These are phyloP conservation scores for Penicillium flavigenum DNA, from an alignment of 495 filamentous ascomycete species.

Conservation along the genomic window DNA sequence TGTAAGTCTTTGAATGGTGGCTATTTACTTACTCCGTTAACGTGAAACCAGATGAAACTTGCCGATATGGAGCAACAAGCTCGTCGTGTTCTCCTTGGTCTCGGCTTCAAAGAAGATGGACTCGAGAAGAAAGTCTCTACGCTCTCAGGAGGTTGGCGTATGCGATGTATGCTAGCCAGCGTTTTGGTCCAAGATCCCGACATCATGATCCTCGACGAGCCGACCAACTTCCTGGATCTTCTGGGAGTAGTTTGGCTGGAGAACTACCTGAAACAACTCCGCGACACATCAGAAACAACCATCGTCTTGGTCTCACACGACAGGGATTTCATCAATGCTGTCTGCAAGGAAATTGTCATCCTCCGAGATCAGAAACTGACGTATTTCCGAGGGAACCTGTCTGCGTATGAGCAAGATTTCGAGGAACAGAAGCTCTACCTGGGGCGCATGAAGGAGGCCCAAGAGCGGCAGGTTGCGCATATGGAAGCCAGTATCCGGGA, in stretches of 20 bases:
- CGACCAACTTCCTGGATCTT: slow-evolving; percentile 82
- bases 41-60: slow-evolving; percentile 36
- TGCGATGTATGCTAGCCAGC: slow-evolving; percentile 67
- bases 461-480: slow-evolving; percentile 72
- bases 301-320: slow-evolving; percentile 80
- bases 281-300: slow-evolving; percentile 36
- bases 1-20: slow-evolving; percentile 26
- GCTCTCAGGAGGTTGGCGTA: slow-evolving; percentile 78
- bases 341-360: slow-evolving; percentile 75
- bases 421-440: slow-evolving; percentile 62
- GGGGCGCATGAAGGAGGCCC: slow-evolving; percentile 72
- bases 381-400: slow-evolving; percentile 69
- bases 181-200: slow-evolving; percentile 69
- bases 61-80: slow-evolving; percentile 57
- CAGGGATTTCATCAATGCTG: slow-evolving; percentile 66
- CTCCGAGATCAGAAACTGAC: slow-evolving; percentile 60
- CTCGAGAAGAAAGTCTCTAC: slow-evolving; percentile 56
- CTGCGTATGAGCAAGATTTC: slow-evolving; percentile 65
- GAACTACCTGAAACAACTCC: slow-evolving; percentile 58
- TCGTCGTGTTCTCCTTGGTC: slow-evolving; percentile 60
- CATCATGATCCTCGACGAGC: slow-evolving; percentile 82
- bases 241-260: slow-evolving; percentile 83
- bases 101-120: slow-evolving; percentile 67
- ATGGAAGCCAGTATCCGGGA: slow-evolving; percentile 74
- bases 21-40: slow-evolving; percentile 8